Evolutionary conservation across 2,329 filamentous ascomycete genomes (phyloP), one percentile per base, ranked within the genome.

Genomic region (Ophiobolus disseminans): DNA sequence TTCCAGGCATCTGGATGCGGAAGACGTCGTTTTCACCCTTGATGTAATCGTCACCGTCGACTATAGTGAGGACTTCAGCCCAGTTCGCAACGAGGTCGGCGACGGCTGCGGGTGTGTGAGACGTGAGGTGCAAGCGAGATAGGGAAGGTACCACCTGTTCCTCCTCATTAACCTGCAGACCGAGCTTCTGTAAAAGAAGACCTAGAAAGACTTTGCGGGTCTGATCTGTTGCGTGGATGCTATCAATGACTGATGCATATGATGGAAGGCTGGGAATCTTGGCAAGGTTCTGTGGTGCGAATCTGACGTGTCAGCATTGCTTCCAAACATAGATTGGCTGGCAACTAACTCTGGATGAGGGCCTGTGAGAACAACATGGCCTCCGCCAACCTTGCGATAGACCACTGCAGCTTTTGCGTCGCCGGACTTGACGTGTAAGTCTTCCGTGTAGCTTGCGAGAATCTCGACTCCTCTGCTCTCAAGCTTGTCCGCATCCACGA

Each of bases 1-100:
- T 85, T 9, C 81, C 79, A 4, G 84, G 80, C 36, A 85, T 88
- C 61, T 92, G 84, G 25, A 97, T 76, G 45, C 86, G 84, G 68
- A 97, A 97, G 0, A 84, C 88, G 63, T 97, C 93, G 53, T 88
- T 87, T 55, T 92, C 90, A 47, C 85, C 91, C 61, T 85, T 86
- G 66, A 97, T 86, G 63, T 86, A 86, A 58, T 91, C 85, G 48
- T 87, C 80, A 1, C 82, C 83, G 30, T 86, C 82, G 40, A 88
- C 84, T 45, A 83, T 82, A 66, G 76, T 71, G 56, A 91, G 84
- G 51, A 88, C 83, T 31, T 90, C 86, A 51, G 83, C 79, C 80
- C 86, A 86, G 2, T 82, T 81, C 43, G 81, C 76, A 19, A 96
- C 73, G 21, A 94, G 76, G 58, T 89, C 82, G 34, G 83, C 78